Evolutionary conservation across 225 moss, liverwort and hornwort species (phyloP), one percentile per base, ranked within the genome.

Genomic region (Polytrichum formosum): DNA sequence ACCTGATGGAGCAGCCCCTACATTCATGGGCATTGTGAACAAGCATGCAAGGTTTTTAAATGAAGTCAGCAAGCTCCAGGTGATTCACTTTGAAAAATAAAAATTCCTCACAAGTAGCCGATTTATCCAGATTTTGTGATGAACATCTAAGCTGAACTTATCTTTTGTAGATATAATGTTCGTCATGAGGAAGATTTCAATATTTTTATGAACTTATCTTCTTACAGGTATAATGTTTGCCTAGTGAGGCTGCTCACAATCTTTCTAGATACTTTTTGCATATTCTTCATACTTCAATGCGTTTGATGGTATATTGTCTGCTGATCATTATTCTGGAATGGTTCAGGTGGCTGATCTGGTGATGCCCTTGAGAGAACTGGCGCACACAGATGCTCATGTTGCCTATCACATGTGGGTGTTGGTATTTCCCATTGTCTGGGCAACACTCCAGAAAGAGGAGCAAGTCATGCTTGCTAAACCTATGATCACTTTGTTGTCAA

Each of bases 381-480:
- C 98, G 26, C 94, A 99, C 71, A 99, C 91, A 70, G 98, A 99
- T 87, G 92, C 98, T 27, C 94, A 99, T 78, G 98, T 99, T 83
- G 98, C 98, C 25, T 99, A 99, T 77, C 98, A 99, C 71, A 99
- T 99, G 98, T 99, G 98, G 98, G 98, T 99, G 60, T 82, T 99
- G 67, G 98, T 99, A 54, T 99, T 99, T 66, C 98, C 98, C 28
- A 99, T 99, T 64, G 98, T 99, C 33, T 99, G 98, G 98, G 98
- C 98, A 29, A 99, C 98, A 67, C 86, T 99, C 56, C 94, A 99
- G 69, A 99, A 99, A 82, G 98, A 94, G 78, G 98, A 99, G 85
- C 98, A 99, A 78, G 98, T 99, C 64, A 94, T 92, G 94, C 91
- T 99, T 46, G 98, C 98, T 19, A 99, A 99, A 82, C 98, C 98